Base-by-base conservation (phyloP, 2,329 filamentous ascomycete species). In the Capronia epimyces region DNA sequence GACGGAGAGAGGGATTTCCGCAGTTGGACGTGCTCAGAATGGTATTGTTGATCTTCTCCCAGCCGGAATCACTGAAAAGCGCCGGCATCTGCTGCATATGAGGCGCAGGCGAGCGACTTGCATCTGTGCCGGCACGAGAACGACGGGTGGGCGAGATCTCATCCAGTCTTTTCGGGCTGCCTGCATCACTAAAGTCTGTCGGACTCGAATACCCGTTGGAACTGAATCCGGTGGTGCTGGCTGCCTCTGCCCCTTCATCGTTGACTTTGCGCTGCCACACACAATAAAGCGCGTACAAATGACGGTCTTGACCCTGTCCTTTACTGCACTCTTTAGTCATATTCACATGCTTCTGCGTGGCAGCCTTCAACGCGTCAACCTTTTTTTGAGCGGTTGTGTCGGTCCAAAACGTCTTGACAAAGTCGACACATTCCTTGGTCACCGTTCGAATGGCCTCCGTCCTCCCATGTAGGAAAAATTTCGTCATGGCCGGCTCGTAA, bases 401-500 rank as follows among this genome's bases (percentile, higher is more conserved):
- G 5, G 83, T 89, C 90, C 93, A 98, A 70, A 98, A 97, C 0
- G 85, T 88, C 67, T 87, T 87, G 6, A 97, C 84, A 64, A 96
- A 98, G 46, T 90, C 78, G n/a, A 89, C 79, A 18, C 53, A 50
- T 0, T 85, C 89, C 0, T 82, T 77, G 0, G 89, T 89, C 1
- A 95, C 91, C 0, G 87, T 83, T 40, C 93, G 81, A 58, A 98
- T 86, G 3, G 93, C 91, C 70, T 98, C 93, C 0, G 93, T 98
- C 40, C 93, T 86, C 9, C 93, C 93, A 66, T 97, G 93, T 53
- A 94, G 81, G 71, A 82, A 98, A 52, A 86, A 75, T 69, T 98
- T 98, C 45, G 93, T 98, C 93, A 98, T 97, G 36, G 93, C 91
- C 6, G 93, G 93, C 69, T 98, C 93, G 67, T 98, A 98, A 0